Conservation (phyloP, 75 land plant genomes). For the Pinus tabuliformis region DNA sequence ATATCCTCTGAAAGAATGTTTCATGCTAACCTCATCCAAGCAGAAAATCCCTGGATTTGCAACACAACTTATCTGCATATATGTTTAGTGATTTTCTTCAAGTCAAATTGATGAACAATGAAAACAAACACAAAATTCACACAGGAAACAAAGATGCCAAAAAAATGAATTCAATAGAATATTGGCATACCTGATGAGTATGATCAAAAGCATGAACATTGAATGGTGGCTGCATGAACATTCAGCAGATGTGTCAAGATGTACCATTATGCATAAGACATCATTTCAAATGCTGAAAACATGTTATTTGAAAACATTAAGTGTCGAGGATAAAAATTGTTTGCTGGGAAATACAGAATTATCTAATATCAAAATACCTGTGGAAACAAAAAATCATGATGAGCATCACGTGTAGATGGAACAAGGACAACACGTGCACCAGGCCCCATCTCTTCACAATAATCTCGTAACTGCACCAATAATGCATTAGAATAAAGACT, state of each 20-base stretch:
- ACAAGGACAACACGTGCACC: conserved; percentile 66
- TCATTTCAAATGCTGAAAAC: background rate
- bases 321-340: background rate
- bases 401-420: conserved; percentile 90
- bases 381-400: conserved; percentile 93
- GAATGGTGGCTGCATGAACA: conserved; percentile 75
- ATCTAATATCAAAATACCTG: conserved; percentile 54
- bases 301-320: too few relatives aligned
- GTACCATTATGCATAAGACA: background rate
- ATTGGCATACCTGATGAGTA: conserved; percentile 53
- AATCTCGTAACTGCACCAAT: conserved; percentile 70
- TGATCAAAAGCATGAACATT: conserved; percentile 38
- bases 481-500: background rate
- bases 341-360: background rate
- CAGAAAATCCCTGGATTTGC: conserved; percentile 65
- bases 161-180: background rate
- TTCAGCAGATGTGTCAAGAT: background rate
- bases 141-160: conserved; percentile 1
- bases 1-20: background rate
- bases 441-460: conserved; percentile 79
- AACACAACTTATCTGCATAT: conserved; percentile 55
- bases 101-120: background rate
- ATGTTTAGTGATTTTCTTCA: background rate
- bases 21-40: conserved; percentile 58
- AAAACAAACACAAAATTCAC: background rate